These are phyloP conservation scores for Fistulifera pelliculosa DNA, from an alignment of 108 stramenopile genomes.

Conservation along the genomic window DNA sequence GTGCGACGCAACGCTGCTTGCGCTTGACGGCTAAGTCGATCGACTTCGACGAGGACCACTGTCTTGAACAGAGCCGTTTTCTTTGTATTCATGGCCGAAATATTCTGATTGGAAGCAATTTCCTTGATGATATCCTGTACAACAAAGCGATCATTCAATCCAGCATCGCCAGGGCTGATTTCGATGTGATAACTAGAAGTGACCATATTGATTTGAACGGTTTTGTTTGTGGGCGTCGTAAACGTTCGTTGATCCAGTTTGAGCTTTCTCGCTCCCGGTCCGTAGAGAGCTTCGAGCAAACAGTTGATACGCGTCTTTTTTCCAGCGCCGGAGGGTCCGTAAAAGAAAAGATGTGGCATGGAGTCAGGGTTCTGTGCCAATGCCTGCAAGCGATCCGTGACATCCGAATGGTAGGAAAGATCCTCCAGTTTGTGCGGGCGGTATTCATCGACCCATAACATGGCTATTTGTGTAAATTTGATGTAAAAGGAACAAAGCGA, in stretches of 20 bases:
- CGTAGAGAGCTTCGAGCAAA: slow-evolving; percentile 87
- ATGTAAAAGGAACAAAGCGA: no score
- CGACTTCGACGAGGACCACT: slow-evolving; percentile 90
- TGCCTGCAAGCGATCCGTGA: slow-evolving; percentile 60
- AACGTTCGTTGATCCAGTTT: slow-evolving; percentile 71
- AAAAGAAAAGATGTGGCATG: slow-evolving; percentile 92
- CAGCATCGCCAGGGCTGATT: slow-evolving; percentile 93
- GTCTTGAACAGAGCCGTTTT: slow-evolving; percentile 69
- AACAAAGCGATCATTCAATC: slow-evolving; percentile 92
- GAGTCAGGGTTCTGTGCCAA: slow-evolving; percentile 61
- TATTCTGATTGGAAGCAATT: slow-evolving; percentile 80
- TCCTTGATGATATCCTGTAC: slow-evolving; percentile 99
- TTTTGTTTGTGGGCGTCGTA: slow-evolving; percentile 77
- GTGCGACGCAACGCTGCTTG: slow-evolving; percentile 93
- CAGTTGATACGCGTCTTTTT: slow-evolving; percentile 94
- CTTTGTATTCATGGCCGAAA: slow-evolving; percentile 21
- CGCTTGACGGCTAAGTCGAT: slow-evolving; percentile 85
- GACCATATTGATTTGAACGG: slow-evolving; percentile 91
- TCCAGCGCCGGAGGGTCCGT: slow-evolving; percentile 94
- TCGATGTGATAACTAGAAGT: slow-evolving; percentile 94
- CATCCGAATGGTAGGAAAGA: slow-evolving; percentile 75
- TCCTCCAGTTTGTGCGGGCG: slow-evolving; percentile 83
- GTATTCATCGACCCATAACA: slow-evolving; percentile 99
- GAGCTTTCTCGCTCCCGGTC: slow-evolving; percentile 77
- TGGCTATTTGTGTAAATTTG: no score